Base-by-base conservation (phyloP, 345 rosid species). In the Chamaenerion angustifolium region DNA sequence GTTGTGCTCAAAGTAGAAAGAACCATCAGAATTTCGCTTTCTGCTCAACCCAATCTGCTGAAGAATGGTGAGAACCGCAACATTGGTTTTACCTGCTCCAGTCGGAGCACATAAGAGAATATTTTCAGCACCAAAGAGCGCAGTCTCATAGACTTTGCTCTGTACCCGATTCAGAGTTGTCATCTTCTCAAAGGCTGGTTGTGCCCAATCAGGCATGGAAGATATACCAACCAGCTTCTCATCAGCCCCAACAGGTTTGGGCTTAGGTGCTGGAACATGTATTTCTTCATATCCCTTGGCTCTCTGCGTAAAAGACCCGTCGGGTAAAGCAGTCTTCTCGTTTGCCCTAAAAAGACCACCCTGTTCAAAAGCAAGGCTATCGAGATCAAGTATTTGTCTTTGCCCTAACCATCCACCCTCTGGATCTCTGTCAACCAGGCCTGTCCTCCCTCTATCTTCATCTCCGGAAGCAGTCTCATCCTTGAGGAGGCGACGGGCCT, bases 51-150 rank as follows among this genome's bases (percentile, higher is more conserved):
- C 89, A 62, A 92, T 71, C 63, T 87, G 96, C 80, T 87, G 96
- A 67, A 92, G 88, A 63, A 92, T 92, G 69, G 98, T 80, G 52
- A 92, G 89, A 46, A 92, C 83, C 0, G 95, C 98, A 60, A 92
- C 98, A 61, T 87, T 92, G 45, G 98, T 92, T 70, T 92, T 87
- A 40, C 98, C 98, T 12, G 98, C 93, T 12, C 98, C 98, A 40
- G 96, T 92, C 10, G 98, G 98, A 43, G 98, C 98, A 73, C 98
- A 92, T 49, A 92, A 62, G 49, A 92, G 93, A 59, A 92, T 60
- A 55, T 92, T 87, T 31, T 92, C 93, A 12, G 95, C 82, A 47
- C 66, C 46, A 58, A 73, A 76, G 16, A 87, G 71, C 0, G 98
- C 98, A 60, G 96, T 78, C 23, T 87, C 75, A 45, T 81, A 92